Conservation (phyloP, 2,329 filamentous ascomycete species). For the Aspergillus luchuensis region DNA sequence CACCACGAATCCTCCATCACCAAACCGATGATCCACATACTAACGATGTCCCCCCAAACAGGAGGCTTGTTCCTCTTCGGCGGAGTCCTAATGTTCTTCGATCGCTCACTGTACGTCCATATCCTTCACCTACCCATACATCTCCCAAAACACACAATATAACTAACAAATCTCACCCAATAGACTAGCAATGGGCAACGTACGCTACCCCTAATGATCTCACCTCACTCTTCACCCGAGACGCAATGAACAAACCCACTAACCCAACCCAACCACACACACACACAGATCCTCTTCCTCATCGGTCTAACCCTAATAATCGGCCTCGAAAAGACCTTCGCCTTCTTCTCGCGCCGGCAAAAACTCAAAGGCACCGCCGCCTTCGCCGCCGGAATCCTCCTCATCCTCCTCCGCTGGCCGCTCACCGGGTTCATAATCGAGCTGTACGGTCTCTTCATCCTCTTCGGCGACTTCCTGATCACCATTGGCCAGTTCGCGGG, state of each 20-base stretch:
- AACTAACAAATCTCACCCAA: not conserved
- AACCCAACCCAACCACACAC: slow-evolving; percentile 1
- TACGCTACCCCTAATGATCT: slow-evolving; percentile 46
- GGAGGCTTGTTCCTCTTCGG: slow-evolving; percentile 93
- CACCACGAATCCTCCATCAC: not conserved
- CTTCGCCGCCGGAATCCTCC: slow-evolving; percentile 77
- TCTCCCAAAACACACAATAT: not conserved
- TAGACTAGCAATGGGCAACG: slow-evolving; percentile 97
- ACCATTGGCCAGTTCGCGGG: slow-evolving; percentile 88
- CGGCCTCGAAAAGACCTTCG: slow-evolving; percentile 82
- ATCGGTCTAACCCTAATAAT: slow-evolving; percentile 96
- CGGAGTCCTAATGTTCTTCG: slow-evolving; percentile 96
- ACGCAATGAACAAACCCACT: slow-evolving; percentile 10
- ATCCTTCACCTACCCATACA: not conserved
- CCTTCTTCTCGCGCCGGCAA: slow-evolving; percentile 92
- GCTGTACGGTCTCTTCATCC: slow-evolving; percentile 84
- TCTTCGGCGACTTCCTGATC: slow-evolving; percentile 95
- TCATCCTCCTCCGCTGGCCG: slow-evolving; percentile 90
- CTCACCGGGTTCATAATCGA: slow-evolving; percentile 89
- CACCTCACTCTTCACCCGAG: slow-evolving; percentile 11
- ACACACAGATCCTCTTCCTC: slow-evolving; percentile 89
- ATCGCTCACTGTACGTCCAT: slow-evolving; percentile 81
- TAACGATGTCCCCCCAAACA: slow-evolving; percentile 43
- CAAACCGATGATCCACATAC: slow-evolving; percentile 1
- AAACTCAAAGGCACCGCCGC: slow-evolving; percentile 90